phyloP scores from a whole-genome alignment of 2,329 filamentous ascomycete genomes.

The Claviceps sp. region DNA sequence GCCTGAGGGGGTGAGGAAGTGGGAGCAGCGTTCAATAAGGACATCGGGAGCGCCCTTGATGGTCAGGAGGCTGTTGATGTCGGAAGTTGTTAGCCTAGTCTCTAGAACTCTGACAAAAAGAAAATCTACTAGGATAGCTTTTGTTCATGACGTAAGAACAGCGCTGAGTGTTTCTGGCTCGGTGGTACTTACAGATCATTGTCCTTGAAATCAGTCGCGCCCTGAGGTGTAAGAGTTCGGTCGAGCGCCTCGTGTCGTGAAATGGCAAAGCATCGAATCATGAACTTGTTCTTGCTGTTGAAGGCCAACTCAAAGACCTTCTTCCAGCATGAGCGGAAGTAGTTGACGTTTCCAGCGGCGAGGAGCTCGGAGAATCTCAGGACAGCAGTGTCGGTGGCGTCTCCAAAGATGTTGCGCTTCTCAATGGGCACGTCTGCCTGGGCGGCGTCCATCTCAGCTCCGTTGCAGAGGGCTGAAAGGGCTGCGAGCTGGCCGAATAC shows the following conservation, averaged over 20 bases:
- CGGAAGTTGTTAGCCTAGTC: background rate
- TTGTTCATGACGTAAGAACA: too few species aligned
- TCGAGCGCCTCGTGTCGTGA: slow-evolving; percentile 18
- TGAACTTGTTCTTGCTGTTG: slow-evolving; percentile 77
- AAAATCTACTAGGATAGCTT: background rate
- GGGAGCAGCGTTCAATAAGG: slow-evolving; percentile 48
- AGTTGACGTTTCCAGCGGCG: slow-evolving; percentile 34
- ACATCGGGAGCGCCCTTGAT: slow-evolving; percentile 72
- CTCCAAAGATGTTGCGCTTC: slow-evolving; percentile 54
- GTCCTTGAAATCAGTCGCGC: slow-evolving; percentile 20
- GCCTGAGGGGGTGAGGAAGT: slow-evolving; percentile 42
- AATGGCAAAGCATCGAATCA: slow-evolving; percentile 49
- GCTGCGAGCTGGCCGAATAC: slow-evolving; percentile 43
- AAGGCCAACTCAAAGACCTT: slow-evolving; percentile 57
- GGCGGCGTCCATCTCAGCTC: slow-evolving; percentile 58
- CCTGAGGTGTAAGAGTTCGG: slow-evolving; percentile 25
- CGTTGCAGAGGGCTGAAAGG: slow-evolving; percentile 57
- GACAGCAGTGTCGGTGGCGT: slow-evolving; percentile 65
- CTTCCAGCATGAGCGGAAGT: slow-evolving; percentile 49
- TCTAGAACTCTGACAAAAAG: background rate
- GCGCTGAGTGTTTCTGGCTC: too few species aligned
- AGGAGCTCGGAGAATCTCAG: slow-evolving; percentile 57
- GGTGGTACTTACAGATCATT: slow-evolving; percentile 22
- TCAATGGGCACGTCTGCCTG: slow-evolving; percentile 44
- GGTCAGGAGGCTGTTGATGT: slow-evolving; percentile 41